Evolutionary conservation across 1,284 basidiomycete genomes (phyloP).

Genomic region (Singerocomus rubriflavus): DNA sequence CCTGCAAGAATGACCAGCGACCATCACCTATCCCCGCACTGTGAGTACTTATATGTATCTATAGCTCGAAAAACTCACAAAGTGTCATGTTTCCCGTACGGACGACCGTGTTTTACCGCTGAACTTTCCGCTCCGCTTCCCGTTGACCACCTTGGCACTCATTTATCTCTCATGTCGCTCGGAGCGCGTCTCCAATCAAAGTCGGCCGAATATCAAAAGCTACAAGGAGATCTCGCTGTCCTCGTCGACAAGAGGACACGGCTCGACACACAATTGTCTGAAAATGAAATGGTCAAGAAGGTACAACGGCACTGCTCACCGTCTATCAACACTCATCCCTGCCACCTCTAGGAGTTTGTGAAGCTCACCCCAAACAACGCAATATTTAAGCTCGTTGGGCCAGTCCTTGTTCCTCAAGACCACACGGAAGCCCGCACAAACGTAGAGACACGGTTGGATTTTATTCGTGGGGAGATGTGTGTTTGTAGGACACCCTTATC

Average conservation of each 20-base stretch:
- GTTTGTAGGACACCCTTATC: constrained; percentile 29
- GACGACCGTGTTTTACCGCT: constrained; percentile 7
- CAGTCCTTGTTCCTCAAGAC: constrained; percentile 90
- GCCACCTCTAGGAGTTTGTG: constrained; percentile 71
- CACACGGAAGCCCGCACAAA: constrained; percentile 84
- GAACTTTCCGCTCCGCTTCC: constrained; percentile 4
- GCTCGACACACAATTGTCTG: constrained; percentile 85
- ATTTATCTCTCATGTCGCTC: constrained; percentile 38
- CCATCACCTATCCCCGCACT: not conserved
- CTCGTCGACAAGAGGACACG: constrained; percentile 78
- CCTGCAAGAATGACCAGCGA: not conserved
- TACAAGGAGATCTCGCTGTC: constrained; percentile 70
- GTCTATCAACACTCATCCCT: not conserved
- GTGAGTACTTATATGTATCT: not conserved
- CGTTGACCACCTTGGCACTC: constrained; percentile 10
- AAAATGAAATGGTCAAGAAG: constrained; percentile 92
- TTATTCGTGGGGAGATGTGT: constrained; percentile 89
- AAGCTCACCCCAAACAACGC: constrained; percentile 73
- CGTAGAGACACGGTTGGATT: constrained; percentile 89
- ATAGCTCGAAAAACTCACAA: too few relatives aligned
- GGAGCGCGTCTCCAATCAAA: constrained; percentile 59
- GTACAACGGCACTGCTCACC: constrained; percentile 38
- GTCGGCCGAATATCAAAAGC: constrained; percentile 74
- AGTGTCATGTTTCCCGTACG: not conserved
- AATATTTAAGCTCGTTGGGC: constrained; percentile 92